phyloP scores from a whole-genome alignment of 805 yeast species.

The Diddensiella santjacobensis region DNA sequence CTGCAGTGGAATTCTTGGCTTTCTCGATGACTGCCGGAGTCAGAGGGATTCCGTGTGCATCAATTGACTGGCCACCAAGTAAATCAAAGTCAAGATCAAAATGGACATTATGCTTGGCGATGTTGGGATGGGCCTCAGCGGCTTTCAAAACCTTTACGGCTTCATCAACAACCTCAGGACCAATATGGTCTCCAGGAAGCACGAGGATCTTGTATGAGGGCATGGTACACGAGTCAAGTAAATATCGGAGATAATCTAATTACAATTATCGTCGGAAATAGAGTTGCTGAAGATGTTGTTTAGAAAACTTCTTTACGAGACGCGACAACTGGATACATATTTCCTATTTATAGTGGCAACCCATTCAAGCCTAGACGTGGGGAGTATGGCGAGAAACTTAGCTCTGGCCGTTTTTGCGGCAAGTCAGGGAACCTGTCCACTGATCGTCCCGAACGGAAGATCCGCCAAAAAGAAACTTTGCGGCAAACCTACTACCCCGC shows the following conservation, averaged over 20 bases:
- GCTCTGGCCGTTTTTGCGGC: too few relatives aligned
- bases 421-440: too few relatives aligned
- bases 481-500: not conserved
- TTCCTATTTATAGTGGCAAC: too few relatives aligned
- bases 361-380: too few relatives aligned
- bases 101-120: constrained; percentile 35
- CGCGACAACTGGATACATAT: too few relatives aligned
- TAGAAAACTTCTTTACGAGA: too few relatives aligned
- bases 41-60: constrained; percentile 86
- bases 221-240: too few relatives aligned
- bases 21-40: constrained; percentile 77
- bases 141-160: constrained; percentile 82
- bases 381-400: too few relatives aligned
- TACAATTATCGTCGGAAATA: too few relatives aligned
- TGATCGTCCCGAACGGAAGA: too few relatives aligned
- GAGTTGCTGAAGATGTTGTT: too few relatives aligned
- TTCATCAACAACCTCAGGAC: constrained; percentile 76
- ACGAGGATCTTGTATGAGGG: constrained; percentile 46
- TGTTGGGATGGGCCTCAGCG: constrained; percentile 47
- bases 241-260: too few relatives aligned
- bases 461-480: not conserved
- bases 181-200: constrained; percentile 91
- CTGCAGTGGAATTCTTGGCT: constrained; percentile 83
- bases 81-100: constrained; percentile 76
- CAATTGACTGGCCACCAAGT: constrained; percentile 97